These are phyloP conservation scores for Aegilops umbellulata DNA, from an alignment of 176 grass and related monocot genomes.

Conservation along the genomic window DNA sequence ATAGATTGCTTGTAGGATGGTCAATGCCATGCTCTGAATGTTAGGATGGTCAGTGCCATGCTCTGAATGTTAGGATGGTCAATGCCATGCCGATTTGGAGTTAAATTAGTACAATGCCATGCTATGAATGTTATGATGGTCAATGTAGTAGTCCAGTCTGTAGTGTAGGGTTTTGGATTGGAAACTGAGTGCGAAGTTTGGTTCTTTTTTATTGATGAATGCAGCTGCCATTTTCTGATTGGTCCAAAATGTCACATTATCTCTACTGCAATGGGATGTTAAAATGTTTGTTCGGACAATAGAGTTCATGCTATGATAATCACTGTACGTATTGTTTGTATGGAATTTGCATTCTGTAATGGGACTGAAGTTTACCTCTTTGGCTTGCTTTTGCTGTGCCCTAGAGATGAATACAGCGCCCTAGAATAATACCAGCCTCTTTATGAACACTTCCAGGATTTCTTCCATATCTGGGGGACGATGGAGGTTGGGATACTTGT, in stretches of 20 bases:
- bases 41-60: not conserved
- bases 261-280: not conserved
- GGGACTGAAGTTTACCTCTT: slow-evolving; percentile 85
- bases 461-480: not conserved
- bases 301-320: not conserved
- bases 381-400: slow-evolving; percentile 50
- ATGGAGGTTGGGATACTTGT: slow-evolving; percentile 1
- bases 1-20: not conserved
- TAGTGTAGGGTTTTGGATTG: too few relatives aligned
- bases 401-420: slow-evolving; percentile 80
- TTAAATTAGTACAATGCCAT: not conserved
- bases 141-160: not conserved
- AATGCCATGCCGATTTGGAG: not conserved
- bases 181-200: not conserved
- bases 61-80: too few relatives aligned
- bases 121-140: not conserved
- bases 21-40: not conserved
- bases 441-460: slow-evolving; percentile 21
- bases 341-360: not conserved
- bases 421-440: slow-evolving; percentile 30
- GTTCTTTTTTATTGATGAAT: not conserved
- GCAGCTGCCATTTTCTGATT: too few relatives aligned
- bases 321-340: not conserved
- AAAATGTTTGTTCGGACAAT: not conserved
- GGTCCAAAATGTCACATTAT: not conserved